Base-by-base conservation (phyloP, 2,329 filamentous ascomycete genomes). In the Ophiostoma triangulosporum region DNA sequence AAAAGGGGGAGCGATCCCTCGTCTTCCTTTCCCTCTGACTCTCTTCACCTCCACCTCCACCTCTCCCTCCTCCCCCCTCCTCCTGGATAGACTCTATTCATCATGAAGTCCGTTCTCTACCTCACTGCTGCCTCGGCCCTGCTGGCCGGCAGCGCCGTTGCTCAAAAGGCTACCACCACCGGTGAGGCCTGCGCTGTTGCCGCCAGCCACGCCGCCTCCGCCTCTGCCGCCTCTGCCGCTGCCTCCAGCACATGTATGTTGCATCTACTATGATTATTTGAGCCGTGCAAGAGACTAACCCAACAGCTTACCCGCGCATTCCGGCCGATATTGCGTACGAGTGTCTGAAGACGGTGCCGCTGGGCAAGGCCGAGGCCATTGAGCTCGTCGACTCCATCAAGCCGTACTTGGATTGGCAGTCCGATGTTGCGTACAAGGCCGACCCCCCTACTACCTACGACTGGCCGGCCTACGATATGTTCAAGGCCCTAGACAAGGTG, bases 341-440 rank as follows among this genome's bases (percentile, higher is more conserved):
- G 20, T 73, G 70, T 55, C 63, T 73, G 48, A 66, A 66, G 50
- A 70, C 69, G 0, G 66, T 72, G 7, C 68, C 70, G 1, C 65
- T 72, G 17, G 54, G 65, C 48, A 69, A 69, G 61, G 60, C 64
- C 32, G 67, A 58, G 1, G 70, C 70, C 6, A 59, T 71, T 26
- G 63, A 65, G 50, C 66, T 70, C 31, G 62, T 72, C 32, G 64
- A 69, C 50, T 63, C 66, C 43, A 60, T 70, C 17, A 62, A 62
- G 57, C 69, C 70, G 1, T 72, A 72, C 57, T 52, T 70, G 31
- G 66, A 70, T 54, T 72, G 67, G 67, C 68, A 70, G 57, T 65
- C 62, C 45, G 68, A 70, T 57, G 57, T 63, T 2, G 62, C 60
- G 4, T 70, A 66, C 60, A 66, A 68, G 61, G 68, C 67, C 54